Conservation (phyloP, 2,329 filamentous ascomycete species). For the Teratosphaeria zuluensis region DNA sequence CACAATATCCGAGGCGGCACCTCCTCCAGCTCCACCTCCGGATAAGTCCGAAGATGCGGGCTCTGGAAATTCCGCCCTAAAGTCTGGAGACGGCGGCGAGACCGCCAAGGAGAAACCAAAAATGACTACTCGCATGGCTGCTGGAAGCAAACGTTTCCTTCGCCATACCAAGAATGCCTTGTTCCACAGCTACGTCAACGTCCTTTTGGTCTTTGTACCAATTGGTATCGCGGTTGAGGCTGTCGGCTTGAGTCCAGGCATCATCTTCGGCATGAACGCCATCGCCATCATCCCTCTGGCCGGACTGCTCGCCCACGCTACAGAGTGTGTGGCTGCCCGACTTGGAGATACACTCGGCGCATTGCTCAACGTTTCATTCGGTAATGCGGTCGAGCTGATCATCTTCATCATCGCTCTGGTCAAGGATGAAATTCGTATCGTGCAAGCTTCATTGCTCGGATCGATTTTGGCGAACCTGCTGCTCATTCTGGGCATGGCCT, state of each 20-base stretch:
- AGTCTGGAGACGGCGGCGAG: slow-evolving; percentile 14
- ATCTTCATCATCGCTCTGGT: slow-evolving; percentile 63
- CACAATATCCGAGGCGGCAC: slow-evolving; percentile 10
- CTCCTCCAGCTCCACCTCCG: slow-evolving; percentile 30
- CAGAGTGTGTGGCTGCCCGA: slow-evolving; percentile 38
- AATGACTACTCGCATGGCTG: slow-evolving; percentile 41
- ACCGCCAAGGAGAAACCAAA: slow-evolving; percentile 30
- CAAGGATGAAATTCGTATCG: slow-evolving; percentile 79
- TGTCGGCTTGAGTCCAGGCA: slow-evolving; percentile 29
- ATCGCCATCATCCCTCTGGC: slow-evolving; percentile 43
- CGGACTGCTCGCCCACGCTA: slow-evolving; percentile 40
- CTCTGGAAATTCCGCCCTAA: slow-evolving; percentile 46
- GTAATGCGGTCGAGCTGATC: slow-evolving; percentile 44
- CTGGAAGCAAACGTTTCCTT: slow-evolving; percentile 43
- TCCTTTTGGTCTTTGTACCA: slow-evolving; percentile 68
- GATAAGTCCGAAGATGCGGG: slow-evolving; percentile 40
- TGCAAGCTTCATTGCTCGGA: slow-evolving; percentile 80
- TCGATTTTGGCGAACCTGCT: slow-evolving; percentile 84
- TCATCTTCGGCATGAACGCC: slow-evolving; percentile 44
- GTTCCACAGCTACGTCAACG: slow-evolving; percentile 67
- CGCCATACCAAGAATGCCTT: slow-evolving; percentile 49
- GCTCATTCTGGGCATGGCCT: slow-evolving; percentile 84
- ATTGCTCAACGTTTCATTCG: slow-evolving; percentile 43
- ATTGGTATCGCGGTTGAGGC: slow-evolving; percentile 59
- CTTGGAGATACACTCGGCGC: slow-evolving; percentile 42